A percentile compares a stretch with the other conserved stretches of the same genome.
Evolutionary conservation across 1,284 basidiomycete species (phyloP).

Genomic region (Puccinia triticina): DNA sequence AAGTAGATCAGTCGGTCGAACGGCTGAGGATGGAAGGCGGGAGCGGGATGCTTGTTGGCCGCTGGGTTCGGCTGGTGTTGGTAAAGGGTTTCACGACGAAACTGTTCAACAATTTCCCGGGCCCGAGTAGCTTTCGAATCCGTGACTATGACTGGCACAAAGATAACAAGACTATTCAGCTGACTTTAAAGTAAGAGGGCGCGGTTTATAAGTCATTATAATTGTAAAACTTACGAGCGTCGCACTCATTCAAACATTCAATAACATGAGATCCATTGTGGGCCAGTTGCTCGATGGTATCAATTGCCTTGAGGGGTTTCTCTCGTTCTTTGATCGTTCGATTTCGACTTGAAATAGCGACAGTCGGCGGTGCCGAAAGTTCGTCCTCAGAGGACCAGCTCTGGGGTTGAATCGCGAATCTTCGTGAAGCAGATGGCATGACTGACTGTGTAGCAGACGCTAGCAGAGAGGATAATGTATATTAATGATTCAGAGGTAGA

Average conservation of each 20-base stretch:
- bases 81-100: conserved; percentile 25
- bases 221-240: conserved; percentile 11
- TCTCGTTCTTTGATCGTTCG: conserved; percentile 18
- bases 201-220: background rate
- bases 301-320: background rate
- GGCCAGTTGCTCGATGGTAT: conserved; percentile 17
- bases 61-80: background rate
- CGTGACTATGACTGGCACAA: conserved; percentile 17
- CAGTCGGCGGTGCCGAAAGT: background rate
- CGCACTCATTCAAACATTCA: conserved; percentile 19
- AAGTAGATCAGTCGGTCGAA: conserved; percentile 49
- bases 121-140: conserved; percentile 17
- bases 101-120: conserved; percentile 30
- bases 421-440: conserved; percentile 13
- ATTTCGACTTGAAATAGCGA: conserved; percentile 4
- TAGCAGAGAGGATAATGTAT: background rate
- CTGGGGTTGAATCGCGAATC: conserved; percentile 3
- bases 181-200: no score
- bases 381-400: conserved; percentile 34
- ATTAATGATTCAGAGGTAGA: background rate
- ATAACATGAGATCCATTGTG: conserved; percentile 16
- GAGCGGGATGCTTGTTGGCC: background rate
- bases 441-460: background rate
- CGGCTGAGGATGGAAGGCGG: conserved; percentile 16
- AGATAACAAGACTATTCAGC: background rate